phyloP scores from a whole-genome alignment of 192 early-diverging fungal species.

The Pilaira anomala region DNA sequence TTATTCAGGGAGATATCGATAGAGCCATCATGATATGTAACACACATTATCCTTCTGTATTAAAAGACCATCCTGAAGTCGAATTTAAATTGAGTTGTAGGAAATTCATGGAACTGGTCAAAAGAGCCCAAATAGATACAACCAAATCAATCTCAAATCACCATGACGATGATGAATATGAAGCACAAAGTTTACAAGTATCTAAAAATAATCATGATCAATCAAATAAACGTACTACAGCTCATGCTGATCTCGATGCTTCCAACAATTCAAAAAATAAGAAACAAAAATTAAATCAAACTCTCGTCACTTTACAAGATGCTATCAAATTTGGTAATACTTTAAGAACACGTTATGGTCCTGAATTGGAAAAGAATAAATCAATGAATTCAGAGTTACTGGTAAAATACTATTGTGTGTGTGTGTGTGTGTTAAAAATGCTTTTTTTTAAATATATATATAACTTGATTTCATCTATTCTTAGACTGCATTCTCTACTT shows the following conservation, averaged over 20 bases:
- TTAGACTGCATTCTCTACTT: conserved; percentile 9
- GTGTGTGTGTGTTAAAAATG: too few species aligned
- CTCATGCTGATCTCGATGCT: background rate
- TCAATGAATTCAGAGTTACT: background rate
- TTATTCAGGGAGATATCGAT: conserved; percentile 76
- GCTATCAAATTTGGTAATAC: conserved; percentile 49
- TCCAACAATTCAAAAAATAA: background rate
- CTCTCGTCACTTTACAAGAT: background rate
- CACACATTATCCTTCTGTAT: conserved; percentile 63
- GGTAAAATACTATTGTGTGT: background rate
- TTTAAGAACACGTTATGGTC: conserved; percentile 45
- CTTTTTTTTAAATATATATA: too few species aligned
- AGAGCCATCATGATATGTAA: conserved; percentile 65
- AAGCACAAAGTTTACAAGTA: conserved; percentile 5
- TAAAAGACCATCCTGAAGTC: conserved; percentile 59
- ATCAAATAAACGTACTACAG: background rate
- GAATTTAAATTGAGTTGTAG: conserved; percentile 78
- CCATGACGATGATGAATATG: background rate
- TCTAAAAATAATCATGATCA: background rate
- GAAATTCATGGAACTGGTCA: conserved; percentile 86
- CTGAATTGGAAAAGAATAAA: background rate
- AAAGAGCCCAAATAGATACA: background rate
- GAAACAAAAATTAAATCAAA: background rate
- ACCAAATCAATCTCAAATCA: background rate
- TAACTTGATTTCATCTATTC: background rate